Evolutionary conservation across 768 basidiomycete species (phyloP).

Genomic region (Boletus eberwhitei): DNA sequence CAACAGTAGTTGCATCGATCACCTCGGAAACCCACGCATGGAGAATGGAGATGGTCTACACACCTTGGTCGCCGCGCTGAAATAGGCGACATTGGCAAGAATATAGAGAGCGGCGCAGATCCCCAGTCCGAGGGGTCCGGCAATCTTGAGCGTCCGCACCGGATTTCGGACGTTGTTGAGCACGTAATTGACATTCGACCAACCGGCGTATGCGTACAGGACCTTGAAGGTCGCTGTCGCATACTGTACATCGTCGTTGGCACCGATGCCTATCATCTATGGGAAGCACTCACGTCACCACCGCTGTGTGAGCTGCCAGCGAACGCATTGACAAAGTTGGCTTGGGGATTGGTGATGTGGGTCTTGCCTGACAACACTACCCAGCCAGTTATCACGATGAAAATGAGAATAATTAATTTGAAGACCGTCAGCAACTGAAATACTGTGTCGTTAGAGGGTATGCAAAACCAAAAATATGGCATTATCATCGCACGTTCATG

Average conservation of each 20-base stretch:
- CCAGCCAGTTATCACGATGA: slow-evolving; percentile 56
- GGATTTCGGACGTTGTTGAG: slow-evolving; percentile 46
- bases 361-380: slow-evolving; percentile 60
- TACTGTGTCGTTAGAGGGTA: slow-evolving; percentile 8
- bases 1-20: neutral
- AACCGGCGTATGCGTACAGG: slow-evolving; percentile 45
- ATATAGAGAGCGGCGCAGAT: slow-evolving; percentile 52
- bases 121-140: slow-evolving; percentile 53
- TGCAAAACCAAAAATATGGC: neutral
- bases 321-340: slow-evolving; percentile 58
- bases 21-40: neutral
- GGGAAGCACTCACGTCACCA: slow-evolving; percentile 37
- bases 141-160: slow-evolving; percentile 57
- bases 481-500: slow-evolving; percentile 48
- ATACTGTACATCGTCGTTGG: slow-evolving; percentile 36
- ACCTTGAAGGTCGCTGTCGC: slow-evolving; percentile 62
- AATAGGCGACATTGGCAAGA: slow-evolving; percentile 57
- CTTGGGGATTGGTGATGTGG: slow-evolving; percentile 51
- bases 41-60: neutral
- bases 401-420: slow-evolving; percentile 52
- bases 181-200: slow-evolving; percentile 58
- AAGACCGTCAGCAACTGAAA: slow-evolving; percentile 44
- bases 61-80: slow-evolving; percentile 35
- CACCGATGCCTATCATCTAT: neutral
- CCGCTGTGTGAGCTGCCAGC: slow-evolving; percentile 51